Base-by-base conservation (phyloP, 768 basidiomycete genomes). In the Suillus clintonianus region DNA sequence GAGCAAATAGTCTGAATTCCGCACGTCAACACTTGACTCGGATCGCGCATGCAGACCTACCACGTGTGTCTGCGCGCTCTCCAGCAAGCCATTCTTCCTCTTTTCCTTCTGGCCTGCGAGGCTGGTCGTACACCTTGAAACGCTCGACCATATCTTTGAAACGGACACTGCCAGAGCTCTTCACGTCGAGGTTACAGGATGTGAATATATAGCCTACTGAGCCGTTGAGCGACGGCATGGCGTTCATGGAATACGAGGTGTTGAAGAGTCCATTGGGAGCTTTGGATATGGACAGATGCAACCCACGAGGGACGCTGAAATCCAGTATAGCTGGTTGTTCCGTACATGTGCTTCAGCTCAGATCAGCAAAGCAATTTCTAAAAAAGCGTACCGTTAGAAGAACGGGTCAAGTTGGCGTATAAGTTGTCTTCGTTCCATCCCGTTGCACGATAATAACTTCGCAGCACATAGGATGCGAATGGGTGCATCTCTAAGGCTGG, bases 391-490 rank as follows among this genome's bases (percentile, higher is more conserved):
- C 95, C 92, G 78, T 85, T 89, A 2, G 95, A 97, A 41, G 94
- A 92, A 61, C 93, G 87, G 1, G 94, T 97, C 50, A 99, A 70
- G 67, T 96, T 94, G 3, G 91, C 87, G 71, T 94, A 98, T 24
- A 97, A 81, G 71, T 97, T 97, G 77, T 98, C 96, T 73, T 97
- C 94, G 70, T 95, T 95, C 97, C 97, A 99, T 65, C 94, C 92
- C 37, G 94, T 97, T n/a, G 88, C 88, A 67, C 86, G 85, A 81
- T 94, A 95, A 77, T 97, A 98, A 74, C 84, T 89, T 66, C 91
- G 89, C 42, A 98, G 82, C 62, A 98, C 90, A 79, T 94, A 93
- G 15, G 91, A 86, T 43, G 92, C 89, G 71, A 94, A 94, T 7
- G 93, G 90, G 77, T 93, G 90, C 93, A 94, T 93, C 51, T 60